phyloP scores from a whole-genome alignment of 208 protist species.

The Novymonas esmeraldas region DNA sequence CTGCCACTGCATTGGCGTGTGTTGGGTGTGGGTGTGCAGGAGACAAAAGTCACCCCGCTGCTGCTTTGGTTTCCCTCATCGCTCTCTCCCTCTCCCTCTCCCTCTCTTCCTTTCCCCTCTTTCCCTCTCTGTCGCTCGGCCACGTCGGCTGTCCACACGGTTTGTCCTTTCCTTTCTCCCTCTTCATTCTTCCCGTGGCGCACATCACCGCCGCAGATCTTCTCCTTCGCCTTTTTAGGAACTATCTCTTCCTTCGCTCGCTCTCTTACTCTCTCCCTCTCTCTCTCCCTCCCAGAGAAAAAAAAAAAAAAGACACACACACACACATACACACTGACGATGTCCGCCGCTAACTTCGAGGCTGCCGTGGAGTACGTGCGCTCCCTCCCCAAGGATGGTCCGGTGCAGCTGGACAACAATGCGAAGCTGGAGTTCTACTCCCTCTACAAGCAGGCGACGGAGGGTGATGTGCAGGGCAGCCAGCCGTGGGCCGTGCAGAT shows the following conservation, averaged over 20 bases:
- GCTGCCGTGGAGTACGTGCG: conserved; percentile 84
- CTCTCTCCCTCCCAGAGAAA: no score
- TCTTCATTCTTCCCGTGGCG: conserved; percentile 18
- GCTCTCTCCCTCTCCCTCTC: background rate
- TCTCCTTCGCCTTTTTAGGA: no score
- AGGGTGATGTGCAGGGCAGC: conserved; percentile 90
- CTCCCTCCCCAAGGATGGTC: conserved; percentile 77
- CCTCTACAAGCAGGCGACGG: conserved; percentile 98
- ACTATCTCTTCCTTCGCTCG: no score
- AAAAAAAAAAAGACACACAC: no score
- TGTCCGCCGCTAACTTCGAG: conserved; percentile 82
- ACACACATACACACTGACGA: no score
- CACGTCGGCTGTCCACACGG: no score
- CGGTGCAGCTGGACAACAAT: conserved; percentile 87
- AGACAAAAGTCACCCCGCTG: no score
- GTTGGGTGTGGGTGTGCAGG: no score
- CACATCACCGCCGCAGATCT: no score
- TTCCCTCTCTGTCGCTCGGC: conserved; percentile 6
- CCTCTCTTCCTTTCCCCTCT: background rate
- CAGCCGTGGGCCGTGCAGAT: conserved; percentile 94
- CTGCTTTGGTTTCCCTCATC: background rate
- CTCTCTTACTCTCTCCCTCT: no score
- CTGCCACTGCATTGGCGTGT: no score
- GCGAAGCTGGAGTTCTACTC: conserved; percentile 95
- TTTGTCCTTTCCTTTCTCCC: conserved; percentile 4